Evolutionary conservation across 225 moss, liverwort and hornwort genomes (phyloP), one percentile per base, ranked within the genome.

Genomic region (Asterella californica): DNA sequence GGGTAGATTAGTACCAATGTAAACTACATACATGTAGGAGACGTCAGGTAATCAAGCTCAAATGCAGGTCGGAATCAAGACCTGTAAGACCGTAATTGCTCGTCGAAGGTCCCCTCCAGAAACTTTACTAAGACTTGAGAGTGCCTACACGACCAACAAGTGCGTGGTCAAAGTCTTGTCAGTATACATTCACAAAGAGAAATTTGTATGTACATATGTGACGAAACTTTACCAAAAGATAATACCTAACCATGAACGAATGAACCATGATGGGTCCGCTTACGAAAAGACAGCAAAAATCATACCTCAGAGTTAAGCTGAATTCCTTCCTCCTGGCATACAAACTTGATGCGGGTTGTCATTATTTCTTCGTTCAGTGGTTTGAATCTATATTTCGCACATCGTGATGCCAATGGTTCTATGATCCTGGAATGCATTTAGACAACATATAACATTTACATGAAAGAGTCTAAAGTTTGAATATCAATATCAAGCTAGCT

Each of bases 21-120:
- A 18, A 18, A 74, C 1, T 47, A 42, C 42, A 42, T 42, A 7
- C 0, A 37, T 17, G 2, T 32, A 53, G 1, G 33, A 37, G 6
- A 17, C 72, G 29, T 37, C 2, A 6, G 18, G 15, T 19, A 53
- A 74, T 34, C 34, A 75, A 14, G 10, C 11, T 15, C 33, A 75
- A 34, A 19, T 22, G 37, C 19, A 24, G 57, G 45, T 78, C 55
- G 57, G 37, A 59, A 71, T 33, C 5, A 55, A 76, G 18, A 84
- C 87, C 87, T 87, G 97, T 76, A 99, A 82, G 67, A 86, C 94
- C 36, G 97, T 99, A 80, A 99, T 99, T 69, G 94, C 97, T 54
- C 94, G 91, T 48, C 97, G 92, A 82, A 99, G 87, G 78, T 99
- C 97, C 75, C 97, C 97, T 69, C 92, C 97, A 61, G 97, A 91